These are phyloP conservation scores for Trichosporon coremiiforme DNA, from an alignment of 1,284 basidiomycete species.

Conservation along the genomic window DNA sequence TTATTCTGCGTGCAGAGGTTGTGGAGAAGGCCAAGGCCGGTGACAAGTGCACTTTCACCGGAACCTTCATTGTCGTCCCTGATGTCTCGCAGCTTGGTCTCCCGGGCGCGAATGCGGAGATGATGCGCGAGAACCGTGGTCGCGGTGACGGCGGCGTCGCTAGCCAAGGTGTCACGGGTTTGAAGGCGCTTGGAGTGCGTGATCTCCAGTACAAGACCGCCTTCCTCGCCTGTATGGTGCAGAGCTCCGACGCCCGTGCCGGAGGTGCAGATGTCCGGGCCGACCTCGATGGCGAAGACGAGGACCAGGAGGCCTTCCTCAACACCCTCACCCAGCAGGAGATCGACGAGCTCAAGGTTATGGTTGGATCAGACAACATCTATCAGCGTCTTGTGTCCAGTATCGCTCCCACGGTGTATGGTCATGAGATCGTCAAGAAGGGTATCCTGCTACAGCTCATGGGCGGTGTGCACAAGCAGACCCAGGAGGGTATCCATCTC, in stretches of 20 bases:
- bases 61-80: slow-evolving; percentile 96
- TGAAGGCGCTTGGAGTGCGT: slow-evolving; percentile 91
- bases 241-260: slow-evolving; percentile 82
- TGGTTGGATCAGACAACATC: slow-evolving; percentile 92
- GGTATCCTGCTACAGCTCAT: slow-evolving; percentile 95
- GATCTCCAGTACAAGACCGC: slow-evolving; percentile 99
- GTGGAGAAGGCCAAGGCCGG: slow-evolving; percentile 98
- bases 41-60: slow-evolving; percentile 97
- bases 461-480: slow-evolving; percentile 98
- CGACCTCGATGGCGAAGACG: slow-evolving; percentile 77
- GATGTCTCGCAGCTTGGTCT: slow-evolving; percentile 95
- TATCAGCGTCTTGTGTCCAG: slow-evolving; percentile 90
- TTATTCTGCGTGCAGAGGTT: slow-evolving; percentile 90
- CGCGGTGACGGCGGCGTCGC: slow-evolving; percentile 72
- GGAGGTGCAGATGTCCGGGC: slow-evolving; percentile 77
- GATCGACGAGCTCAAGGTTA: slow-evolving; percentile 87
- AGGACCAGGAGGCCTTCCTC: slow-evolving; percentile 74
- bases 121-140: slow-evolving; percentile 81
- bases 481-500: slow-evolving; percentile 91
- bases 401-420: slow-evolving; percentile 97
- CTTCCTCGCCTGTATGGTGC: slow-evolving; percentile 97
- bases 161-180: slow-evolving; percentile 84
- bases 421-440: slow-evolving; percentile 98
- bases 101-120: slow-evolving; percentile 92
- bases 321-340: slow-evolving; percentile 88